Evolutionary conservation across 768 basidiomycete genomes (phyloP), one percentile per base, ranked within the genome.

Genomic region (Hericium coralloides): DNA sequence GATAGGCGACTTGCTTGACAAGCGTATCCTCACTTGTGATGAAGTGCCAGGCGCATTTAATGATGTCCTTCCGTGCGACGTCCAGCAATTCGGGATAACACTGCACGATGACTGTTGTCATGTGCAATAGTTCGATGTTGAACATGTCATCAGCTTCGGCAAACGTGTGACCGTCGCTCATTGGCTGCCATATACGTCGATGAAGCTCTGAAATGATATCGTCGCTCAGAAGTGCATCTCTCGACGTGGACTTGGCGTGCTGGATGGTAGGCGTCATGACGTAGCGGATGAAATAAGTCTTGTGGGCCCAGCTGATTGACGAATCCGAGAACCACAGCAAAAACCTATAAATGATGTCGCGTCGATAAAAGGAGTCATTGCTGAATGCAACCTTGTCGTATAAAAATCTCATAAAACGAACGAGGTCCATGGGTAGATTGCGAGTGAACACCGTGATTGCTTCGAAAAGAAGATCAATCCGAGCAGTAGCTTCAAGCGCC

Each of bases 1-100:
- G 80, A 67, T 93, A 93, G 0, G 92, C 89, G 9, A 90, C 90
- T 68, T 98, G 92, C 69, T 92, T 95, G 65, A 97, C 91, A 18
- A 94, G 84, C 5, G 87, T 80, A 68, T 98, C 97, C 43, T 95
- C 92, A 55, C 76, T 85, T 53, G 79, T 80, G 62, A 95, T 89
- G 64, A 86, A 90, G 64, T 86, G 81, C 93, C 93, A 98, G 18
- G 92, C 91, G 57, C 89, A 88, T 68, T 88, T 90, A 73, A 98
- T 94, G 62, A 98, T 84, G 58, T 95, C 91, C 68, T 94, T 98
- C 70, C 89, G 83, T 38, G 81, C 82, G 48, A 92, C 87, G 58
- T 82, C 83, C 45, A 97, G 76, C n/a, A 91, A 70, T n/a, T 81
- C 73, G 2, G 85, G 79, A 61, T 92, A 94, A 64, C 87, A 79